Evolutionary conservation across 441 rosid species (phyloP), one percentile per base, ranked within the genome.

Genomic region (Erysimum cheiri): DNA sequence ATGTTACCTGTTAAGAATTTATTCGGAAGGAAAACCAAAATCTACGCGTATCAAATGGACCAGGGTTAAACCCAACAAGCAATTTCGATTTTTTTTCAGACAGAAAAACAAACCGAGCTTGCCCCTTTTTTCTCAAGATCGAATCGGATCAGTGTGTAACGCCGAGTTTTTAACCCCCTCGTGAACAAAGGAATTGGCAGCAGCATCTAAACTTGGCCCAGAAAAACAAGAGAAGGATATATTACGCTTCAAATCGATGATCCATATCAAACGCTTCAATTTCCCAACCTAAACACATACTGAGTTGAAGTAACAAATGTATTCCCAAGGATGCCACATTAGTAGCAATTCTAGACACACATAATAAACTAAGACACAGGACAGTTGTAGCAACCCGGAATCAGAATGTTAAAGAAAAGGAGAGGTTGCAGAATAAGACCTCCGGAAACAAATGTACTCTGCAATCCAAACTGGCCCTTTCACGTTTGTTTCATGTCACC

Each of bases 401-500:
- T 33, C 46, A 40, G 54, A 53, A 44, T 60, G 19, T 57, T 41
- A 47, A 43, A 14, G 36, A 53, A 54, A 29, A 31, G 19, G 57
- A 33, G 58, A 63, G 46, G 70, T 10, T 63, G 60, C 35, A 15
- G 67, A 75, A 64, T 63, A 49, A 64, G 71, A 64, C 75, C 57
- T 75, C n/a, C 29, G 15, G 24, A 48, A 31, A 48, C 54, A 69
- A 61, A 63, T 74, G 63, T 74, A 33, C 69, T 67, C 60, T 44
- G 59, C 61, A 35, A 37, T 44, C 60, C 64, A 47, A 47, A 39
- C 54, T 37, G 17, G 13, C 14, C 11, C 40, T 47, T 41, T 75
- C 79, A 75, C 26, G 43, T 82, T 78, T 81, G 83, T 82, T 87
- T 77, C 71, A 58, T 11, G 57, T 53, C 78, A 50, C 62, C 77